phyloP scores from a whole-genome alignment of 352 stramenopile genomes.

The Pythium inflatum region DNA sequence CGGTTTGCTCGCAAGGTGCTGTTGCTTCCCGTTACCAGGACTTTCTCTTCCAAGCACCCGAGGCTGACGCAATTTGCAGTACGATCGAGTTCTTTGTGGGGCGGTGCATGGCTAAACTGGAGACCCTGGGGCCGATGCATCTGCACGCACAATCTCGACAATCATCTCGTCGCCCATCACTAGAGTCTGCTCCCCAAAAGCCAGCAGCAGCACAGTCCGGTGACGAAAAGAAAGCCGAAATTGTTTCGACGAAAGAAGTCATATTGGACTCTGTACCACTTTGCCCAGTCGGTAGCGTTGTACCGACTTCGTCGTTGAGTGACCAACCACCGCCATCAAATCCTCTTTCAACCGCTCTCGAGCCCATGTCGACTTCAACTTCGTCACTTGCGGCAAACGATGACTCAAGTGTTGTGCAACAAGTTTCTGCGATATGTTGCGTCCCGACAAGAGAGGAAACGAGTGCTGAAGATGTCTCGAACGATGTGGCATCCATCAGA shows the following conservation, averaged over 20 bases:
- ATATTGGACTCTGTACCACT: not conserved
- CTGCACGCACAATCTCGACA: slow-evolving; percentile 5
- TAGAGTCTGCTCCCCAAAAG: slow-evolving; percentile 3
- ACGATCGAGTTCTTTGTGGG: slow-evolving; percentile 81
- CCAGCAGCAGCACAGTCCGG: not conserved
- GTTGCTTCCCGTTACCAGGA: slow-evolving; percentile 34
- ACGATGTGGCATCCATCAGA: too few species aligned
- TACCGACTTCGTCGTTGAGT: not conserved
- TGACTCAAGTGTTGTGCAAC: too few species aligned
- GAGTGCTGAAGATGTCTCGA: too few species aligned
- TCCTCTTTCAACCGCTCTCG: too few species aligned
- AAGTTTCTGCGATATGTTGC: too few species aligned
- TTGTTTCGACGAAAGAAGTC: not conserved
- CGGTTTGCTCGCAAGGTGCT: not conserved
- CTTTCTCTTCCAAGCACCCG: slow-evolving; percentile 63
- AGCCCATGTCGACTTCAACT: too few species aligned
- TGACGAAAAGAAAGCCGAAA: not conserved
- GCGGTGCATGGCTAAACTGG: slow-evolving; percentile 79
- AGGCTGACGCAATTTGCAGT: slow-evolving; percentile 58
- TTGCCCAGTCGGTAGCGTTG: not conserved
- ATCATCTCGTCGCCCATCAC: slow-evolving; percentile 14
- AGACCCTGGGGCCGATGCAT: slow-evolving; percentile 39
- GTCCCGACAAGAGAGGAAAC: too few species aligned
- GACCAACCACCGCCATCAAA: too few species aligned
- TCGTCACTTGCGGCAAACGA: too few species aligned